Evolutionary conservation across 345 rosid genomes (phyloP), one percentile per base, ranked within the genome.

Genomic region (Gossypium raimondii): DNA sequence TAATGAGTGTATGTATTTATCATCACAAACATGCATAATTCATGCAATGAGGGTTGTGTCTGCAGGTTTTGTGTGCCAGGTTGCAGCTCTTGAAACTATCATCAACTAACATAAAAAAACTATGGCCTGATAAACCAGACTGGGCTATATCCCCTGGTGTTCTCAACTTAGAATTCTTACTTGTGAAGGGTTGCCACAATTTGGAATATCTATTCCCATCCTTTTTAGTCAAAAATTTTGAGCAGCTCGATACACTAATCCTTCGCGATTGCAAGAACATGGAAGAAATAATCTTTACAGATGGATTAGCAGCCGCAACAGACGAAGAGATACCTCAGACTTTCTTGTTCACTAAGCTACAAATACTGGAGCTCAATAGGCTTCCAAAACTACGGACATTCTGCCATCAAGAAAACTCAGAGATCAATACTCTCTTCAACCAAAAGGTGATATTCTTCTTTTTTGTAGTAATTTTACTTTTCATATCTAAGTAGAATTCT

Each of bases 121-220:
- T 51, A 51, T 51, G 55, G 55, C 55, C 55, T 11, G 53, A 50
- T 11, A 50, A 3, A 50, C 53, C 16, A 16, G 7, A 51, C 55
- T 0, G 5, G 16, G 55, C 18, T 51, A 51, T 51, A 48, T 43
- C 34, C 12, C 24, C 34, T 38, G 4, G 18, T 3, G 6, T 43
- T 41, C 24, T 17, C 7, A 43, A 65, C 20, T 43, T 65, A 4
- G 0, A 8, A 11, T 0, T 18, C 4, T 68, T 68, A 43, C 17
- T 0, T 25, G 44, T 68, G 73, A 5, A 14, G 12, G 55, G 43
- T 14, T 68, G 73, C n/a, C 20, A 27, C 9, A 50, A 4, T 13
- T 61, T 74, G 55, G n/a, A 57, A 77, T 11, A 53, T 76, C 12
- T 76, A 65, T 55, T 66, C 13, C 75, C 60, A 56, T 20, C 25